Evolutionary conservation across 2,329 filamentous ascomycete species (phyloP), one percentile per base, ranked within the genome.

Genomic region (Zasmidium citrigriseum): DNA sequence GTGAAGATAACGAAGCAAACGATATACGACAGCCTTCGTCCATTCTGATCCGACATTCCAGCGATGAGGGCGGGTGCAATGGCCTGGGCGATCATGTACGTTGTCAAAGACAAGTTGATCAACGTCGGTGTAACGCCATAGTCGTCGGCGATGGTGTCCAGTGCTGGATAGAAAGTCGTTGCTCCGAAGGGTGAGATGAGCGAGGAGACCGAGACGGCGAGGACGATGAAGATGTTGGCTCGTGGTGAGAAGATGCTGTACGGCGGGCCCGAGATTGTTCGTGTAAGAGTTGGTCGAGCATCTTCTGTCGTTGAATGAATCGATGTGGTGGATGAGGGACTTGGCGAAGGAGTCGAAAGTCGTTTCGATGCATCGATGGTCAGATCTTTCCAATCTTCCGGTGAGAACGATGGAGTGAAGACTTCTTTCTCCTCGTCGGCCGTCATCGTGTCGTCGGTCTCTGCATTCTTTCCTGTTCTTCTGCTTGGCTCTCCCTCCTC

Each of bases 1-100:
- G 62, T 41, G 58, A 69, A 70, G 20, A 71, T 66, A 34, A 68
- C 55, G 57, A 71, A 69, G 57, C 65, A 67, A 48, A 70, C 55
- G 18, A 71, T 65, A 53, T 65, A 69, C 14, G 64, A 61, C 24
- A 66, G 48, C 34, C 69, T 51, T 10, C 69, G 60, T 23, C 69
- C 69, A 29, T 60, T 66, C 14, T 58, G 60, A 38, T 71, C 69
- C 3, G 67, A 66, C 63, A 69, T 65, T 53, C 63, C 67, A 5
- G 65, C 68, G 22, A 70, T 65, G 11, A 71, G 58, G 1, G 67
- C 60, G 14, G 69, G 69, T 2, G 67, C 68, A 14, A 85, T 70
- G 2, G 80, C 83, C 74, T 85, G 82, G 23, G 82, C 77, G 16
- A 83, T 81, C 83, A 86, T 84, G 68, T 84, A 87, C 1, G 84